Percentiles rank a stretch among this genome's conserved stretches.
These are phyloP conservation scores for Escallonia herrerae DNA, from an alignment of 129 eudicot species.

Conservation along the genomic window DNA sequence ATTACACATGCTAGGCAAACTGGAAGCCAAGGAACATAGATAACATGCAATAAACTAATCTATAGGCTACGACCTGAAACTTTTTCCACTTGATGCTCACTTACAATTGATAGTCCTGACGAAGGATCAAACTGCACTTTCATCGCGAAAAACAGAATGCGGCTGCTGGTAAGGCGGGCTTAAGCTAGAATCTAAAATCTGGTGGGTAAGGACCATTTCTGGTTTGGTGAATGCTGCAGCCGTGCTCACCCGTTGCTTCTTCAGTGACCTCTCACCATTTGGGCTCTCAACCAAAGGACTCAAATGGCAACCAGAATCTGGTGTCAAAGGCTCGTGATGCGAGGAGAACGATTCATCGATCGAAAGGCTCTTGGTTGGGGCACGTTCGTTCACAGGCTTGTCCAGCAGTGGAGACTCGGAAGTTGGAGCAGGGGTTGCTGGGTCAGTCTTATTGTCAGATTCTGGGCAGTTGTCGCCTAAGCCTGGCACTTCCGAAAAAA, in stretches of 20 bases:
- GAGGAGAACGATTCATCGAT: constrained; percentile 44
- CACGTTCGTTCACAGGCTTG: constrained; percentile 15
- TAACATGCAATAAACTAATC: not conserved
- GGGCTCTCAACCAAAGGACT: constrained; percentile 23
- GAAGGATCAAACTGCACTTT: constrained; percentile 35
- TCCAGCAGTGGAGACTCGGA: constrained; percentile 32
- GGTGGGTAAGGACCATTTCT: constrained; percentile 31
- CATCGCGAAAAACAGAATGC: constrained; percentile 19
- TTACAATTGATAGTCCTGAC: constrained; percentile 24
- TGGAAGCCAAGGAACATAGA: not conserved
- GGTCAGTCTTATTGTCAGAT: constrained; percentile 37
- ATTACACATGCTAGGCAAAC: too few species aligned
- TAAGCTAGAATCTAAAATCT: constrained; percentile 44
- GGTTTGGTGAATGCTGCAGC: constrained; percentile 16
- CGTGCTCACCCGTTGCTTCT: constrained; percentile 39
- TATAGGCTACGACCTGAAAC: constrained; percentile 9
- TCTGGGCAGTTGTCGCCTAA: constrained; percentile 29
- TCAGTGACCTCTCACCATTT: constrained; percentile 30
- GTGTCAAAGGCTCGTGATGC: constrained; percentile 54
- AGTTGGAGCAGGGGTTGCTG: constrained; percentile 43
- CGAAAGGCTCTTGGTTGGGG: constrained; percentile 24
- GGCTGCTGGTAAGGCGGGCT: constrained; percentile 44
- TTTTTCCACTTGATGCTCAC: constrained; percentile 33
- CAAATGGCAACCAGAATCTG: constrained; percentile 45
- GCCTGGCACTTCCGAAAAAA: constrained; percentile 37